These are phyloP conservation scores for Penicillium simplicissimum DNA, from an alignment of 495 filamentous ascomycete species.

Conservation along the genomic window DNA sequence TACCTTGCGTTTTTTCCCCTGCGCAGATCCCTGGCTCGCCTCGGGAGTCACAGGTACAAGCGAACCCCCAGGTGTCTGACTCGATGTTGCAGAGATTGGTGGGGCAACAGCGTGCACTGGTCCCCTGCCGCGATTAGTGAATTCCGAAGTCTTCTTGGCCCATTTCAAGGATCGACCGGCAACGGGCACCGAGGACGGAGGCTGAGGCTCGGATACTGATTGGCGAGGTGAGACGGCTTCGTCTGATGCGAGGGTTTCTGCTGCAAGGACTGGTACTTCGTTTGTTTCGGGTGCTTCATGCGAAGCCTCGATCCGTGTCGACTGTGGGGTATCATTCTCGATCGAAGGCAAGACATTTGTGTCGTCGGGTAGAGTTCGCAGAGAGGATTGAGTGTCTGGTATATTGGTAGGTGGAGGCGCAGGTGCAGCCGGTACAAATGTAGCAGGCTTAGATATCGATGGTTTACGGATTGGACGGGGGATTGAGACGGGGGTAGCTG, in stretches of 20 bases:
- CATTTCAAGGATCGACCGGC: constrained; percentile 17
- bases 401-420: constrained; percentile 10
- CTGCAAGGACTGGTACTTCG: not conserved
- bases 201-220: not conserved
- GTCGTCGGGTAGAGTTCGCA: constrained; percentile 14
- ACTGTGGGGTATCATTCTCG: constrained; percentile 14
- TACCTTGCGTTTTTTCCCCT: constrained; percentile 30
- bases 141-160: constrained; percentile 23
- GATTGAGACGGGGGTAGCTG: constrained; percentile 30
- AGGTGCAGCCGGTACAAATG: not conserved
- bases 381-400: constrained; percentile 17
- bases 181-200: not conserved
- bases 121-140: constrained; percentile 7
- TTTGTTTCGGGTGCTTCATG: not conserved
- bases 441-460: constrained; percentile 18
- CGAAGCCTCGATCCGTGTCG: not conserved
- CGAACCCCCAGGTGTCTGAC: not conserved
- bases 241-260: not conserved
- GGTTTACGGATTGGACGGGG: constrained; percentile 34
- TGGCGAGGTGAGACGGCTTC: constrained; percentile 5
- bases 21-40: constrained; percentile 18
- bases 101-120: constrained; percentile 13
- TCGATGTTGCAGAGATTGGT: not conserved
- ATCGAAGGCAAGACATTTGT: constrained; percentile 16
- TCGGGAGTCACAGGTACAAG: constrained; percentile 13